Evolutionary conservation across 345 rosid genomes (phyloP).

Genomic region (Citrus glauca): DNA sequence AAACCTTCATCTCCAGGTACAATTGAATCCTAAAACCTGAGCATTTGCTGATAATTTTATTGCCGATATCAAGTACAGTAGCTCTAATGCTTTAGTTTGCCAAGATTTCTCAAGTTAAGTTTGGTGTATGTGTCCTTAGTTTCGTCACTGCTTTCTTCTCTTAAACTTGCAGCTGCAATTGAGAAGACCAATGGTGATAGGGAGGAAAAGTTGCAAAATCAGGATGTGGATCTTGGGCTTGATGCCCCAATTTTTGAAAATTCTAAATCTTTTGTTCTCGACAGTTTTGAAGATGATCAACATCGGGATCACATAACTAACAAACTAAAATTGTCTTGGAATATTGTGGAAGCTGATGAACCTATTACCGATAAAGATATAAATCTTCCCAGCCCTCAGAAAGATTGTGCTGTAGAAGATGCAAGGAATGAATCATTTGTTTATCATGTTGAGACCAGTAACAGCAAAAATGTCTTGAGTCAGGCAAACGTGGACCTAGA

Average conservation of each 20-base stretch:
- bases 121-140: neutral
- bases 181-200: slow-evolving; percentile 21
- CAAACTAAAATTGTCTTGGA: slow-evolving; percentile 14
- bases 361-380: slow-evolving; percentile 17
- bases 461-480: slow-evolving; percentile 19
- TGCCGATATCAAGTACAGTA: neutral
- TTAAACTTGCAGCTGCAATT: slow-evolving; percentile 31
- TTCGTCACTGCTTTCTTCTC: slow-evolving; percentile 9
- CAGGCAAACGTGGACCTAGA: slow-evolving; percentile 16
- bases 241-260: slow-evolving; percentile 26
- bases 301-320: slow-evolving; percentile 20
- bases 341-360: slow-evolving; percentile 25
- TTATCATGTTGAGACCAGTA: slow-evolving; percentile 25
- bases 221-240: slow-evolving; percentile 21
- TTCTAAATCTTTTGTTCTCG: slow-evolving; percentile 30
- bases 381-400: slow-evolving; percentile 8
- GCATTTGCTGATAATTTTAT: neutral
- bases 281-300: slow-evolving; percentile 49
- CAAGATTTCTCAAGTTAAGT: neutral
- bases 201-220: slow-evolving; percentile 19
- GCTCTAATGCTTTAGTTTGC: neutral
- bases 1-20: slow-evolving; percentile 33
- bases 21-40: slow-evolving; percentile 1
- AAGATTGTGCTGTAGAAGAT: slow-evolving; percentile 9
- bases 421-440: slow-evolving; percentile 11